These are phyloP conservation scores for Triangularia setosa DNA, from an alignment of 2,329 filamentous ascomycete species.

Conservation along the genomic window DNA sequence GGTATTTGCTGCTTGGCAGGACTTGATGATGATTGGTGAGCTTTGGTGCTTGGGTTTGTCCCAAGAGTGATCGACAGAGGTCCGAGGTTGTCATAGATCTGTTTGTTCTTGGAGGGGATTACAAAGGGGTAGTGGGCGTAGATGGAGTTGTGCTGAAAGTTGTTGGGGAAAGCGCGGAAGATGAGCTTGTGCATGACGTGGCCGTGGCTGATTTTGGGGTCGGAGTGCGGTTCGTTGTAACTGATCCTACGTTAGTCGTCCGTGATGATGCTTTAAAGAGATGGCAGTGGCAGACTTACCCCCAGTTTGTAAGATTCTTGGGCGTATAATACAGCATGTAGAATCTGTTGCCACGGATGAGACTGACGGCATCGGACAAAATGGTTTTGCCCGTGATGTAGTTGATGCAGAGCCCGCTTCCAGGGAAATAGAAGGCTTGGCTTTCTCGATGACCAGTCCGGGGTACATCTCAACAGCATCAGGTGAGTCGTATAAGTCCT, in stretches of 20 bases:
- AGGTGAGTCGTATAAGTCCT: conserved; percentile 58
- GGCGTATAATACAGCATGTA: conserved; percentile 49
- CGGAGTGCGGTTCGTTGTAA: conserved; percentile 10
- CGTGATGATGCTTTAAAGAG: neutral
- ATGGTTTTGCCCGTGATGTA: conserved; percentile 47
- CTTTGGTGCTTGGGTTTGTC: conserved; percentile 45
- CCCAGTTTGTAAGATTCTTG: conserved; percentile 41
- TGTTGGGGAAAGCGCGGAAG: conserved; percentile 58
- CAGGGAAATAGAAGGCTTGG: conserved; percentile 49
- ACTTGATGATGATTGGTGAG: conserved; percentile 46
- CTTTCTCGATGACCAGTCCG: conserved; percentile 57
- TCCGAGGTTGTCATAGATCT: conserved; percentile 55
- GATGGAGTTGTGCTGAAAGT: conserved; percentile 59
- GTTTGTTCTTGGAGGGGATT: conserved; percentile 47
- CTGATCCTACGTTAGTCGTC: neutral
- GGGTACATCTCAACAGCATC: conserved; percentile 69
- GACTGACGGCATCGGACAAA: conserved; percentile 55
- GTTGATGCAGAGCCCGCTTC: conserved; percentile 47
- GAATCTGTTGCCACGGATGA: conserved; percentile 58
- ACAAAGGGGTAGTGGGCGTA: conserved; percentile 56
- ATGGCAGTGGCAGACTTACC: conserved; percentile 27
- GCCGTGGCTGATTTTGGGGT: conserved; percentile 50
- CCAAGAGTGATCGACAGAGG: conserved; percentile 56
- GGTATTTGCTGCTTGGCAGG: conserved; percentile 41
- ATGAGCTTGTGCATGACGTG: conserved; percentile 65